These are phyloP conservation scores for Oropetium thomaeum DNA, from an alignment of 176 grass and related monocot genomes.

Conservation along the genomic window DNA sequence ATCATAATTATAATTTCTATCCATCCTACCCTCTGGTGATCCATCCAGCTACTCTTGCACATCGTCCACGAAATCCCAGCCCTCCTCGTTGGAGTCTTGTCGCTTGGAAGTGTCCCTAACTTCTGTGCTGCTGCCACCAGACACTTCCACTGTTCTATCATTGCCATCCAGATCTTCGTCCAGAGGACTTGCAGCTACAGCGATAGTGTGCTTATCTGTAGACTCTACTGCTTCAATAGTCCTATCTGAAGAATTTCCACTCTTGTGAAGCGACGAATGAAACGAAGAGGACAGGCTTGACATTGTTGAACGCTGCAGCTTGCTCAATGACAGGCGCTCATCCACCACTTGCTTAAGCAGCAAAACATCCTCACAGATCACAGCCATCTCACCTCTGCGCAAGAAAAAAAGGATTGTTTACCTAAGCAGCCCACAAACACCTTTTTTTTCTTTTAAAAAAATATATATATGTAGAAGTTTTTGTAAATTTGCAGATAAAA, in stretches of 20 bases:
- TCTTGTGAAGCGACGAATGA: slow-evolving; percentile 44
- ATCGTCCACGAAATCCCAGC: slow-evolving; percentile 48
- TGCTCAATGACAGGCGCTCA: slow-evolving; percentile 38
- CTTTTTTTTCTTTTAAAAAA: no score
- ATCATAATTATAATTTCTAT: slow-evolving; percentile 4
- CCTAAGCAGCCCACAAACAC: background rate
- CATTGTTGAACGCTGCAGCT: slow-evolving; percentile 40
- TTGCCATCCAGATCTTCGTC: background rate
- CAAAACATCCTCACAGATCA: slow-evolving; percentile 43
- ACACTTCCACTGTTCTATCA: background rate
- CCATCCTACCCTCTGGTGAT: background rate
- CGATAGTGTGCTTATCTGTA: slow-evolving; percentile 26
- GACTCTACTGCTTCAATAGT: slow-evolving; percentile 12
- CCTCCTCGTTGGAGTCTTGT: slow-evolving; percentile 28
- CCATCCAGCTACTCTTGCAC: background rate
- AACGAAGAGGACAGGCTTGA: slow-evolving; percentile 43
- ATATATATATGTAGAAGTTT: background rate
- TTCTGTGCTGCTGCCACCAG: background rate
- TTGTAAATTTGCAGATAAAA: background rate
- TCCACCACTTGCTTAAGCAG: slow-evolving; percentile 55
- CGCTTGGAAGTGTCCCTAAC: background rate
- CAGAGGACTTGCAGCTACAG: slow-evolving; percentile 2
- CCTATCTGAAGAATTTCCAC: slow-evolving; percentile 23
- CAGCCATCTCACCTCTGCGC: slow-evolving; percentile 59
- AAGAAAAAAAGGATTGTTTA: slow-evolving; percentile 1